phyloP scores from a whole-genome alignment of 2,329 filamentous ascomycete species.

The Cladophialophora exuberans region DNA sequence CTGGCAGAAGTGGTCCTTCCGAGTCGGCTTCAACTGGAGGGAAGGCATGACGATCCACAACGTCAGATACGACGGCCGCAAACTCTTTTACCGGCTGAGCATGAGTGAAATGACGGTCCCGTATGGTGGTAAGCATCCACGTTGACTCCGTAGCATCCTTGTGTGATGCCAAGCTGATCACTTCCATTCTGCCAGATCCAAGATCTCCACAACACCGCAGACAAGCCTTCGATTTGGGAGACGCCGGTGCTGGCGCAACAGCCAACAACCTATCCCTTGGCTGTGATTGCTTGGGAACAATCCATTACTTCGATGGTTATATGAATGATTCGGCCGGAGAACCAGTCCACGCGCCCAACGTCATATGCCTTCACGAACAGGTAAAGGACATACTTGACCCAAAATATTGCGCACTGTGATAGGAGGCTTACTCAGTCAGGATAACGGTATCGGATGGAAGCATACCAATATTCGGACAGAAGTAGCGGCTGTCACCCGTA shows the following conservation, averaged over 20 bases:
- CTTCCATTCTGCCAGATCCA: no score
- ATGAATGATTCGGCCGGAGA: conserved; percentile 64
- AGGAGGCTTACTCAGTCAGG: no score
- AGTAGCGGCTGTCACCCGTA: conserved; percentile 64
- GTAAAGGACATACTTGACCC: no score
- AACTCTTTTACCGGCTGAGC: conserved; percentile 67
- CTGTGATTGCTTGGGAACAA: conserved; percentile 71
- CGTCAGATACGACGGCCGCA: conserved; percentile 64
- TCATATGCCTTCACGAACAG: conserved; percentile 72
- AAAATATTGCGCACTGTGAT: no score
- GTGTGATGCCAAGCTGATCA: no score
- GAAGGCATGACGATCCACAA: conserved; percentile 72
- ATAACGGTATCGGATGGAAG: conserved; percentile 70
- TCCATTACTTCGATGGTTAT: conserved; percentile 67
- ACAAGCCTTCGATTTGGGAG: conserved; percentile 70
- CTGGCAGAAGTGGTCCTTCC: conserved; percentile 71
- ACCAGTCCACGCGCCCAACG: conserved; percentile 64
- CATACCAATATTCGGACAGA: conserved; percentile 72
- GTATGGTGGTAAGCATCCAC: no score
- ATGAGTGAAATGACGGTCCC: conserved; percentile 68
- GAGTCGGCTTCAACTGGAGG: conserved; percentile 64
- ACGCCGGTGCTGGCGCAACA: conserved; percentile 67
- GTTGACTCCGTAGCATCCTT: no score
- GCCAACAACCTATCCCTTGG: conserved; percentile 71
- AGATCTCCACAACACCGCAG: conserved; percentile 71